phyloP scores from a whole-genome alignment of 352 stramenopile genomes.

The Phytophthora nicotianae region DNA sequence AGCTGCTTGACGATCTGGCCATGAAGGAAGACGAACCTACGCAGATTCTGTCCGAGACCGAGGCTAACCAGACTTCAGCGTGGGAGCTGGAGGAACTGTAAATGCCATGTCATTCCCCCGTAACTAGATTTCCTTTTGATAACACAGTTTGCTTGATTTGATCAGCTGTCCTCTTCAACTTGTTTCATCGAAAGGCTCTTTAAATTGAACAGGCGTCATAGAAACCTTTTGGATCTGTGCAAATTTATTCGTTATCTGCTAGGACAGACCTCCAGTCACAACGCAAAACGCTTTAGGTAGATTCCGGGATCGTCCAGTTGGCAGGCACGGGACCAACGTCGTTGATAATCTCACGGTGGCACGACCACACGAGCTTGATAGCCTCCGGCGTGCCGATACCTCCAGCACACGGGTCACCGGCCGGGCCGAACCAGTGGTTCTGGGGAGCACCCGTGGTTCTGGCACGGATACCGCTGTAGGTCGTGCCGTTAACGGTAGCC shows the following conservation, averaged over 20 bases:
- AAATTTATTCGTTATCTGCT: conserved; percentile 21
- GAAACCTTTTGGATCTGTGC: conserved; percentile 11
- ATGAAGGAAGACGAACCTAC: conserved; percentile 54
- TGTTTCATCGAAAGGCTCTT: too few relatives aligned
- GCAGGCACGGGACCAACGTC: conserved; percentile 82
- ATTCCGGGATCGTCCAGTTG: conserved; percentile 83
- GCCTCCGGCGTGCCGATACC: conserved; percentile 98
- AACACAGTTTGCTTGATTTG: conserved; percentile 24
- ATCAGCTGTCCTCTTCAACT: not conserved
- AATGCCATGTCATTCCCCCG: conserved; percentile 23
- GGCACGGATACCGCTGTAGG: conserved; percentile 96
- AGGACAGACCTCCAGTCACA: conserved; percentile 15
- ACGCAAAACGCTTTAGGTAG: conserved; percentile 62
- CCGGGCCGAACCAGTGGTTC: conserved; percentile 97
- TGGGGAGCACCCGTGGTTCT: conserved; percentile 95
- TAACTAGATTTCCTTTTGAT: conserved; percentile 41
- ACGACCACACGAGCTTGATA: conserved; percentile 99
- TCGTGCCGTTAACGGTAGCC: conserved; percentile 99
- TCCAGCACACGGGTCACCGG: conserved; percentile 95
- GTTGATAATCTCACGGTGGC: conserved; percentile 97
- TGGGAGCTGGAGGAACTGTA: conserved; percentile 90
- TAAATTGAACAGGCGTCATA: not conserved
- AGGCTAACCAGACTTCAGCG: conserved; percentile 60
- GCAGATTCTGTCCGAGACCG: conserved; percentile 66
- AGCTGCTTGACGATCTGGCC: conserved; percentile 81